phyloP scores from a whole-genome alignment of 2,329 filamentous ascomycete genomes.

The Sarocladium brachiariae region DNA sequence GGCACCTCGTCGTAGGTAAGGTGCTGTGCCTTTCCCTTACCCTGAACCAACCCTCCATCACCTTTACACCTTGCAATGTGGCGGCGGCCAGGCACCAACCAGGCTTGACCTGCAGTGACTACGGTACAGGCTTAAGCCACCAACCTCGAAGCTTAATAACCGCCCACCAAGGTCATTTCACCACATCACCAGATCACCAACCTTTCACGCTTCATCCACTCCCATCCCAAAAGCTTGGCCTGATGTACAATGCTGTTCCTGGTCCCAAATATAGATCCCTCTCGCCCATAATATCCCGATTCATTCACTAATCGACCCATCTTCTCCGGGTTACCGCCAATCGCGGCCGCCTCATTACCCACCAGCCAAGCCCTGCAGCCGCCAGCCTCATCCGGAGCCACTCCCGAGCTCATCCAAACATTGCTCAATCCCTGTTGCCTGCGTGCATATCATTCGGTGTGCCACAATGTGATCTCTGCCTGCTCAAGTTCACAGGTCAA shows the following conservation, averaged over 20 bases:
- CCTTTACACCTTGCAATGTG: too few relatives aligned
- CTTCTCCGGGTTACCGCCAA: neutral
- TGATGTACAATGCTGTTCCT: too few relatives aligned
- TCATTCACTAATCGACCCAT: constrained; percentile 1
- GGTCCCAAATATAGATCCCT: neutral
- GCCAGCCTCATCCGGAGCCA: constrained; percentile 4
- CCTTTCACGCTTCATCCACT: neutral
- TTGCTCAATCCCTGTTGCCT: neutral
- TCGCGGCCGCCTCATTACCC: neutral
- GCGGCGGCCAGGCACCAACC: too few relatives aligned
- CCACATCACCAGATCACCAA: neutral
- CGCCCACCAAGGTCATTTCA: neutral
- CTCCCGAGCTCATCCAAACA: neutral
- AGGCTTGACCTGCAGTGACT: too few relatives aligned
- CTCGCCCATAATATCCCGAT: constrained; percentile 7
- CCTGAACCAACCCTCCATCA: too few relatives aligned
- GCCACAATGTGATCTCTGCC: too few relatives aligned
- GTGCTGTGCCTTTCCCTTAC: too few relatives aligned
- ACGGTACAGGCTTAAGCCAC: too few relatives aligned
- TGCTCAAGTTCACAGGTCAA: neutral
- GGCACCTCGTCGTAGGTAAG: too few relatives aligned
- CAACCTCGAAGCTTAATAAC: too few relatives aligned
- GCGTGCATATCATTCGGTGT: too few relatives aligned
- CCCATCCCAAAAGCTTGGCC: neutral
- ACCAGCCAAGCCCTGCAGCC: constrained; percentile 7